phyloP scores from a whole-genome alignment of 768 basidiomycete genomes.

The Boletus rufocinnamomeus region DNA sequence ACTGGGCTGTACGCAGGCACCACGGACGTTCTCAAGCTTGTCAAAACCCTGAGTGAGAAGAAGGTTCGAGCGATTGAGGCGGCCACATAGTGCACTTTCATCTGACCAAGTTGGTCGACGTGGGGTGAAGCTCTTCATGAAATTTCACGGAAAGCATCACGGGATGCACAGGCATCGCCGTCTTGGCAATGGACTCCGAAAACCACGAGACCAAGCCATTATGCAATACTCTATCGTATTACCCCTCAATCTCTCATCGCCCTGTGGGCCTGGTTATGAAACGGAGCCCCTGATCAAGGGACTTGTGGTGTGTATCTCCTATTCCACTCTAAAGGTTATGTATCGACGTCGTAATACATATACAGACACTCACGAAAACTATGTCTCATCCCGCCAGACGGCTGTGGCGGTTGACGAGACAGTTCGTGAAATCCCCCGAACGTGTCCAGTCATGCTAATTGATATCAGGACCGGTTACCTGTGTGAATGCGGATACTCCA shows the following conservation, averaged over 20 bases:
- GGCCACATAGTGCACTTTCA: background rate
- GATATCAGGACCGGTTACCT: background rate
- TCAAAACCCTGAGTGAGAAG: background rate
- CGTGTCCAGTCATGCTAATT: background rate
- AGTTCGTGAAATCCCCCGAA: background rate
- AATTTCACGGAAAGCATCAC: background rate
- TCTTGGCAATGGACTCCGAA: background rate
- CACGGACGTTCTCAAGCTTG: background rate
- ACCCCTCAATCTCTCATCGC: background rate
- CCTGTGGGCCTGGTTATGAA: background rate
- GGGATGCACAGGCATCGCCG: background rate
- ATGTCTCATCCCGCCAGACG: background rate
- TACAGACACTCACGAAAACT: no score
- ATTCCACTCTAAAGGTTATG: background rate
- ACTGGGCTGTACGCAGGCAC: background rate
- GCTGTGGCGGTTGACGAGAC: background rate
- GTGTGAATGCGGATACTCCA: background rate
- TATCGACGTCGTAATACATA: background rate
- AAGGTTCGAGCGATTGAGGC: background rate
- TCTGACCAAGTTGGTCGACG: background rate
- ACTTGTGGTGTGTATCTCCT: background rate
- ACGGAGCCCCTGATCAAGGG: background rate
- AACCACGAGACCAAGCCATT: background rate
- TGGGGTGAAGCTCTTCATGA: background rate
- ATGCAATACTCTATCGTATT: background rate